These are phyloP conservation scores for Krasilnikovozyma curviuscula DNA, from an alignment of 768 basidiomycete species.

Conservation along the genomic window DNA sequence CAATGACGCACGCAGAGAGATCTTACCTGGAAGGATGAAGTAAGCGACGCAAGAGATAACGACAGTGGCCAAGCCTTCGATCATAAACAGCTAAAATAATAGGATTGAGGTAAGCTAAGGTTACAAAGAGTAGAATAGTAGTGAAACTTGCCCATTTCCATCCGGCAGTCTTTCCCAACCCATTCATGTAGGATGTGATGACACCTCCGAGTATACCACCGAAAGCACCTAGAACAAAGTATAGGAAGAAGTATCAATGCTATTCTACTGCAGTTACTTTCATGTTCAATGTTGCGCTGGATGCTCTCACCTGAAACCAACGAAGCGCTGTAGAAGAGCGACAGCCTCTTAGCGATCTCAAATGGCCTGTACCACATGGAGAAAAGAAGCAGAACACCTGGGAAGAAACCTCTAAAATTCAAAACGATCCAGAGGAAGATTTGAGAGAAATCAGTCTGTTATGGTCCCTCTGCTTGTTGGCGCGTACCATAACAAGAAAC, in stretches of 20 bases:
- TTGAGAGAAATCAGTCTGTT: constrained; percentile 7
- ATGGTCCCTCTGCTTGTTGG: no score
- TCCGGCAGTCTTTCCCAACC: constrained; percentile 16
- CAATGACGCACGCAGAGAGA: no score
- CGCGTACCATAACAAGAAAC: constrained; percentile 25
- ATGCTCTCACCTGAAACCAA: no score
- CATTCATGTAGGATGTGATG: constrained; percentile 23
- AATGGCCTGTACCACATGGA: constrained; percentile 13
- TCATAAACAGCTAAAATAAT: no score
- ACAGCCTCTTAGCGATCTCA: constrained; percentile 24
- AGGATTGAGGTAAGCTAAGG: no score
- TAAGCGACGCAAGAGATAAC: constrained; percentile 17
- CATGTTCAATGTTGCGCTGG: no score
- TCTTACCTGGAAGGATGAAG: constrained; percentile 22
- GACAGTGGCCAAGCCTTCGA: constrained; percentile 22
- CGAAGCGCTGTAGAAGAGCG: constrained; percentile 26
- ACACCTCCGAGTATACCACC: constrained; percentile 25
- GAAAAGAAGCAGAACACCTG: background rate
- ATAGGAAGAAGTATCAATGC: no score
- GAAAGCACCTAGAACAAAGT: constrained; percentile 23
- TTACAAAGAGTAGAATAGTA: no score
- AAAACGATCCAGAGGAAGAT: no score
- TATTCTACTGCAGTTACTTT: no score
- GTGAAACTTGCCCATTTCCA: constrained; percentile 22
- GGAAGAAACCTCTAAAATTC: no score